Conservation (phyloP, 768 basidiomycete genomes). For the Termitomyces sp. region DNA sequence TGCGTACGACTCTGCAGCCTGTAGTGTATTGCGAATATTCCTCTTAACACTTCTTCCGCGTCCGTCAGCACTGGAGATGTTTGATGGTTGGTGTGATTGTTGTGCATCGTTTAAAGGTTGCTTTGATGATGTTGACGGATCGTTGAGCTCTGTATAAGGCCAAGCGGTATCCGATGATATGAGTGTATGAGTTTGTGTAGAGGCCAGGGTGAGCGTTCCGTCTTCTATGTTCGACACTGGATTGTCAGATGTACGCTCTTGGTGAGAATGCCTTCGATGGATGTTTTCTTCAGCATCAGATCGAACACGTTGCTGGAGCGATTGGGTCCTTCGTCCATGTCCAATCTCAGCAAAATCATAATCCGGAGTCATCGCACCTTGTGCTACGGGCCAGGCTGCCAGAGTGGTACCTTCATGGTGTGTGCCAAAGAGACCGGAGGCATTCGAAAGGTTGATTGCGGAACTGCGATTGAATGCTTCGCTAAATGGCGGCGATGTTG, state of each 20-base stretch:
- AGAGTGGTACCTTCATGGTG: slow-evolving; percentile 40
- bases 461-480: slow-evolving; percentile 56
- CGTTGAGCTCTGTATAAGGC: slow-evolving; percentile 39
- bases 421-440: slow-evolving; percentile 53
- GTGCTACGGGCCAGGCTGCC: slow-evolving; percentile 27
- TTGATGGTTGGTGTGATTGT: slow-evolving; percentile 24
- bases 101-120: slow-evolving; percentile 33
- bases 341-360: slow-evolving; percentile 74
- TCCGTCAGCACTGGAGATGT: slow-evolving; percentile 28
- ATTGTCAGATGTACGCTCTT: not conserved
- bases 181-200: not conserved
- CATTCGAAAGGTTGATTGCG: slow-evolving; percentile 48
- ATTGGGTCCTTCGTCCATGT: slow-evolving; percentile 51
- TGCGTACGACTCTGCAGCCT: slow-evolving; percentile 67
- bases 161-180: slow-evolving; percentile 19
- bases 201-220: not conserved
- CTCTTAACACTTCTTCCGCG: slow-evolving; percentile 60
- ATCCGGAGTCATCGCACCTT: slow-evolving; percentile 65
- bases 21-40: slow-evolving; percentile 61
- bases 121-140: slow-evolving; percentile 24
- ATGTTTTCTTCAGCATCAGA: slow-evolving; percentile 3
- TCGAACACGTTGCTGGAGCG: slow-evolving; percentile 2
- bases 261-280: slow-evolving; percentile 6
- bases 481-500: slow-evolving; percentile 53
- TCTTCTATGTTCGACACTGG: not conserved